These are phyloP conservation scores for Tilletiaria anomala DNA, from an alignment of 1,284 basidiomycete species.

Conservation along the genomic window DNA sequence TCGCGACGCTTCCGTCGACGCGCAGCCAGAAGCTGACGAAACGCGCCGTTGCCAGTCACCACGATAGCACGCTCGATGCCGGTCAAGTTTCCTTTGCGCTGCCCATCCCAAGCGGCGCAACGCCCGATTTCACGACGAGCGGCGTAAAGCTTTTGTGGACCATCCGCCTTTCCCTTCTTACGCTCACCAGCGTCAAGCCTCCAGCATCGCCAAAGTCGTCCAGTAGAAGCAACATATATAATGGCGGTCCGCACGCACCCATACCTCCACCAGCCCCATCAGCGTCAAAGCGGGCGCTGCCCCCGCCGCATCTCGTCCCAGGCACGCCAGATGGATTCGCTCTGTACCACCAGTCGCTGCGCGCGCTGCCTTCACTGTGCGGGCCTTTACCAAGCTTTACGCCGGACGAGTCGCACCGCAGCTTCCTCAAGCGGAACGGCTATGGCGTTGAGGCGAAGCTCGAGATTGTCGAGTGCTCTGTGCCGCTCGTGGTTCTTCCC, in stretches of 20 bases:
- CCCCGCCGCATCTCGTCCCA: conserved; percentile 20
- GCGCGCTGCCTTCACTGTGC: conserved; percentile 12
- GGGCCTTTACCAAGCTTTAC: conserved; percentile 1
- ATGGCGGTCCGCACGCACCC: too few relatives aligned
- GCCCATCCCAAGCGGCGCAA: conserved; percentile 25
- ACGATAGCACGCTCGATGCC: conserved; percentile 27
- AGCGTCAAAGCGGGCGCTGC: conserved; percentile 1
- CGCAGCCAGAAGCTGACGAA: conserved; percentile 16
- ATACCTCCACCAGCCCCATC: too few relatives aligned
- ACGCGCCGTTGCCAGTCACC: conserved; percentile 25
- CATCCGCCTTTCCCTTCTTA: conserved; percentile 26
- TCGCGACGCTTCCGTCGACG: conserved; percentile 19
- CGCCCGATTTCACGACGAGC: conserved; percentile 31
- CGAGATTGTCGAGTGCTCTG: conserved; percentile 35
- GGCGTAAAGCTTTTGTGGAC: conserved; percentile 31
- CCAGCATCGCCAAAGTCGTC: background rate
- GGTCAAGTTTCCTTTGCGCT: conserved; percentile 20
- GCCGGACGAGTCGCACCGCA: background rate
- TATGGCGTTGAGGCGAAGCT: conserved; percentile 15
- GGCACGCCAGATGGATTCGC: conserved; percentile 19
- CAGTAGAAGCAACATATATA: too few relatives aligned
- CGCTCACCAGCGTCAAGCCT: conserved; percentile 7
- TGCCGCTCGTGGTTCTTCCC: conserved; percentile 26
- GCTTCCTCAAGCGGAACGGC: background rate
- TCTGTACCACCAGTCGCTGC: conserved; percentile 19